Percentiles rank a stretch among this genome's conserved stretches.
These are phyloP conservation scores for Amauroascus niger DNA, from an alignment of 2,329 filamentous ascomycete species.

Conservation along the genomic window DNA sequence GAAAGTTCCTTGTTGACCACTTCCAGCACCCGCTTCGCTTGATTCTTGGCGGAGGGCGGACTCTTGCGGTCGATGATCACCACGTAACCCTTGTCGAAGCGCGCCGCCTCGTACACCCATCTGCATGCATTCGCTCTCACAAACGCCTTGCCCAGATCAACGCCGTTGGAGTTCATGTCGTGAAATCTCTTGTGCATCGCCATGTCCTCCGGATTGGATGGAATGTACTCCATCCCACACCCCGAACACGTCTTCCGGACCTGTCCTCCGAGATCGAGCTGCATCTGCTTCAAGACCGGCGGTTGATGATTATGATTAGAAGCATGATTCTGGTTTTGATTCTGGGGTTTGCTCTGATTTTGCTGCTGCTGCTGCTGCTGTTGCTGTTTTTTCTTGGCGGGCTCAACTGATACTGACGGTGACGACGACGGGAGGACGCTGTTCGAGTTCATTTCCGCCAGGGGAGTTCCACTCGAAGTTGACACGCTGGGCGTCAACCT, in stretches of 20 bases:
- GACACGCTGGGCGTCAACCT: conserved; percentile 17
- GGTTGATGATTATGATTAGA: conserved; percentile 22
- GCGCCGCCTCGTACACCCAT: conserved; percentile 43
- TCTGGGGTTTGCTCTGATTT: conserved; percentile 12
- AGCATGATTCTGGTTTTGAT: conserved; percentile 11
- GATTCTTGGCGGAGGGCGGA: conserved; percentile 41
- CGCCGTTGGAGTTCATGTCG: conserved; percentile 50
- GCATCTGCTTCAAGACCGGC: conserved; percentile 47
- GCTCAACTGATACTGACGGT: conserved; percentile 18
- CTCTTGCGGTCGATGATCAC: conserved; percentile 50
- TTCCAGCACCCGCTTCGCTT: conserved; percentile 49
- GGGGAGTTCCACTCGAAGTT: conserved; percentile 21
- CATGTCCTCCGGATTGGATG: conserved; percentile 52
- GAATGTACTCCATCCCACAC: conserved; percentile 59
- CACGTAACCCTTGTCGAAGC: conserved; percentile 45
- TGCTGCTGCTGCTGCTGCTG: conserved; percentile 9
- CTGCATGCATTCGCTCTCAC: conserved; percentile 43
- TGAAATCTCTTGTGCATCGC: conserved; percentile 56
- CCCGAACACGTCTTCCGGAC: conserved; percentile 48
- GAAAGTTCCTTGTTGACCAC: conserved; percentile 55
- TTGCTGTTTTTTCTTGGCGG: conserved; percentile 29
- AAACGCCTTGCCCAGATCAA: conserved; percentile 52
- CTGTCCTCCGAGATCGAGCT: conserved; percentile 50
- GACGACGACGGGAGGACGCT: conserved; percentile 31
- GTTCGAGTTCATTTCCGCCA: conserved; percentile 38